Percentiles rank a stretch among this genome's conserved stretches.
These are phyloP conservation scores for Schwanniomyces occidentalis DNA, from an alignment of 805 yeast species.

Conservation along the genomic window DNA sequence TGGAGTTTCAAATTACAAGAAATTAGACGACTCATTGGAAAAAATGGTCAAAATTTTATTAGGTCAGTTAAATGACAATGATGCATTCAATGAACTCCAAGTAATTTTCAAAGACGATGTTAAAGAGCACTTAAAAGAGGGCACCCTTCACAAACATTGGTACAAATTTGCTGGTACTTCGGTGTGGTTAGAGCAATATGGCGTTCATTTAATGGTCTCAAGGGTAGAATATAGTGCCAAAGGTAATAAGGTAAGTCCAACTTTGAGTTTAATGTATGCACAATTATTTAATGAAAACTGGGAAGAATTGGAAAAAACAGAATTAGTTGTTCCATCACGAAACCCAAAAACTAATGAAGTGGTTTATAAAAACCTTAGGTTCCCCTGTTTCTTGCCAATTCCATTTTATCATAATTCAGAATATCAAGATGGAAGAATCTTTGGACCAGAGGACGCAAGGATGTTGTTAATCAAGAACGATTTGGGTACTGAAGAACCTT, in stretches of 20 bases:
- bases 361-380: conserved; percentile 6
- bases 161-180: conserved; percentile 14
- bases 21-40: conserved; percentile 6
- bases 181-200: conserved; percentile 16
- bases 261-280: conserved; percentile 10
- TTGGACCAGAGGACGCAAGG: conserved; percentile 33
- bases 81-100: conserved; percentile 6
- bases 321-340: conserved; percentile 12
- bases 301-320: conserved; percentile 11
- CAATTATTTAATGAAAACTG: conserved; percentile 14
- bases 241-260: conserved; percentile 8
- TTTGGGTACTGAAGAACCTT: conserved; percentile 20
- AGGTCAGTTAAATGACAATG: conserved; percentile 8
- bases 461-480: conserved; percentile 21
- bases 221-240: conserved; percentile 11
- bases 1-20: no score
- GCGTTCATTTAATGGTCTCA: conserved; percentile 15
- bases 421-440: conserved; percentile 12
- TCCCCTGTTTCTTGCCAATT: conserved; percentile 12
- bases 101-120: conserved; percentile 8
- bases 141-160: conserved; percentile 9
- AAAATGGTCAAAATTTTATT: conserved; percentile 2
- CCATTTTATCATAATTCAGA: conserved; percentile 11
- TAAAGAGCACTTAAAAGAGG: conserved; percentile 11
- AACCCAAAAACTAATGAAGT: conserved; percentile 4